Conservation (phyloP, 2,329 filamentous ascomycete species). For the Dendrostoma leiphaemia region DNA sequence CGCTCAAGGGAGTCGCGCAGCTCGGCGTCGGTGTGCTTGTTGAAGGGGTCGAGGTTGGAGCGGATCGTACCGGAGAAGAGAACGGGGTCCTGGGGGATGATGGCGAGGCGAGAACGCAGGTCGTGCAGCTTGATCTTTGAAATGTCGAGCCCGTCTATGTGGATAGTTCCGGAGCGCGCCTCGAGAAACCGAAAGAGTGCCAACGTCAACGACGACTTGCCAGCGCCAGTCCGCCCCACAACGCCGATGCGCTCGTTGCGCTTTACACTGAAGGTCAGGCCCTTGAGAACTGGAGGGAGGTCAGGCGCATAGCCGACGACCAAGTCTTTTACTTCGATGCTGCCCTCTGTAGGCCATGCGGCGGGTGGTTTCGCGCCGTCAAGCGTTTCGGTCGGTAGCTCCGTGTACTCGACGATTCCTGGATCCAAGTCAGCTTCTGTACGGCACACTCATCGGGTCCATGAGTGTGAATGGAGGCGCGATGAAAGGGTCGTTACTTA, state of each 20-base stretch:
- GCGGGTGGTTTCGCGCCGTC: constrained; percentile 61
- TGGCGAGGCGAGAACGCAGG: constrained; percentile 70
- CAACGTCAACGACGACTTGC: constrained; percentile 73
- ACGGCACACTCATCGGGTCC: too few species aligned
- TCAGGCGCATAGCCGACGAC: constrained; percentile 71
- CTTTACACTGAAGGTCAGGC: constrained; percentile 64
- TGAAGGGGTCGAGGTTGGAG: constrained; percentile 75
- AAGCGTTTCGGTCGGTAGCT: constrained; percentile 65
- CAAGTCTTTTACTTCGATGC: constrained; percentile 70
- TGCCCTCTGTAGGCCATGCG: constrained; percentile 73
- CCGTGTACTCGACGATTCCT: constrained; percentile 67
- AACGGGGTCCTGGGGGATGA: constrained; percentile 79
- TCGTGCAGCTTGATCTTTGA: constrained; percentile 68
- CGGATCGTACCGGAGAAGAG: constrained; percentile 78
- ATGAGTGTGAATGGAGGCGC: not conserved
- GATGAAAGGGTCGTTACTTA: not conserved
- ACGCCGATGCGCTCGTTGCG: constrained; percentile 72
- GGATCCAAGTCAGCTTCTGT: not conserved
- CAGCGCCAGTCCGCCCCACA: constrained; percentile 74
- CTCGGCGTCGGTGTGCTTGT: constrained; percentile 65
- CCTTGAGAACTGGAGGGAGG: constrained; percentile 68
- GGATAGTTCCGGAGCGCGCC: constrained; percentile 61
- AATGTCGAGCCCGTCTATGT: constrained; percentile 73
- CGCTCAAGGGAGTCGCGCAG: constrained; percentile 67
- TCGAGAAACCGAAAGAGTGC: constrained; percentile 78